Percentiles rank a stretch among this genome's conserved stretches.
phyloP scores from a whole-genome alignment of 2,329 filamentous ascomycete species.

The Aspergillus pseudoglaucus region DNA sequence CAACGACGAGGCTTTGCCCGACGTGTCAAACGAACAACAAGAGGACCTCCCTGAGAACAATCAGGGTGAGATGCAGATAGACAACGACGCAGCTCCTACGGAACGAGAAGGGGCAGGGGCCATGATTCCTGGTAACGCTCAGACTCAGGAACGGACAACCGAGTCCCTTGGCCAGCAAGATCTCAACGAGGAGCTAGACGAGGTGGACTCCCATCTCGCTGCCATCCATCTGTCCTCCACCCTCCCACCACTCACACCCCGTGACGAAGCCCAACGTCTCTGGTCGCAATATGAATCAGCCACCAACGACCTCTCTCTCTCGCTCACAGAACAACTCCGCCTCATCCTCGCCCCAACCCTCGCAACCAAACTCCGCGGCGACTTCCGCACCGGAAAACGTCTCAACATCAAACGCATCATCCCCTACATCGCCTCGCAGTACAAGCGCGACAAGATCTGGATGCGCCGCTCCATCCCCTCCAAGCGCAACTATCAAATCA shows the following conservation, averaged over 20 bases:
- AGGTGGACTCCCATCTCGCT: constrained; percentile 54
- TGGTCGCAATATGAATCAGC: constrained; percentile 81
- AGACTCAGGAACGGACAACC: constrained; percentile 19
- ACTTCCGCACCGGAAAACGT: constrained; percentile 94
- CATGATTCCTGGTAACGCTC: constrained; percentile 48
- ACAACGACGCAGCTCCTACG: constrained; percentile 26
- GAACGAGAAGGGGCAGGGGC: constrained; percentile 41
- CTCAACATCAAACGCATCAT: constrained; percentile 99
- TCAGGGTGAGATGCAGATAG: constrained; percentile 41
- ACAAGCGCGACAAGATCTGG: constrained; percentile 99
- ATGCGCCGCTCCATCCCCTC: constrained; percentile 88
- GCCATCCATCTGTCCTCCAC: constrained; percentile 63
- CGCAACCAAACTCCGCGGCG: constrained; percentile 90
- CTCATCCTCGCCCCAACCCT: constrained; percentile 92
- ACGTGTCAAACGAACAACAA: constrained; percentile 37
- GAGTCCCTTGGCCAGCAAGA: constrained; percentile 35
- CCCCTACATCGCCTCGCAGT: constrained; percentile 94
- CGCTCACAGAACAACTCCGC: constrained; percentile 87
- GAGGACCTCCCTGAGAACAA: constrained; percentile 37
- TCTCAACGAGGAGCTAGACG: constrained; percentile 39
- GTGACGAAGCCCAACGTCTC: constrained; percentile 60
- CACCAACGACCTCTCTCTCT: constrained; percentile 79
- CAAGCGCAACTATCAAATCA: constrained; percentile 92
- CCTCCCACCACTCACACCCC: constrained; percentile 38
- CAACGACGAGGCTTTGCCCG: constrained; percentile 54